Base-by-base conservation (phyloP, 768 basidiomycete genomes). In the Tylopilus plumbeoviolaceoides region DNA sequence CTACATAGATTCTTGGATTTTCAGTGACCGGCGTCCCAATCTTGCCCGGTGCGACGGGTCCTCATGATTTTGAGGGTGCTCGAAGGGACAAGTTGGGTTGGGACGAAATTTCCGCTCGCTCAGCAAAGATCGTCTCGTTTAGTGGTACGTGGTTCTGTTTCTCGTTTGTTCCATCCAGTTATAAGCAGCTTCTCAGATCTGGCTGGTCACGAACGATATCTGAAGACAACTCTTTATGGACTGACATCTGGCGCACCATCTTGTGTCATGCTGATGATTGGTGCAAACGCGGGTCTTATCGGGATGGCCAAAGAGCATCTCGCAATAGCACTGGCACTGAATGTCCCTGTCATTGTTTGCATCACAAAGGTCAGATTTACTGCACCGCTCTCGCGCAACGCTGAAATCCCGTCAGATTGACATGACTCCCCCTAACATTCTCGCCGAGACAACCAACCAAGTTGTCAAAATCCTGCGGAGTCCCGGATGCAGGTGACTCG, bases 301-400 rank as follows among this genome's bases (percentile, higher is more conserved):
- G 82, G 91, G 47, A 92, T 93, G 91, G 91, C 87, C 31, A 93
- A 98, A 70, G 97, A 99, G 68, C 97, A 99, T 70, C 74, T 99
- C 11, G 92, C 97, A 1, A 95, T 98, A 54, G 85, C 95, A 4
- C 76, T 99, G 2, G 97, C 97, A 6, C 72, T 99, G 47, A 91
- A 87, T 63, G 90, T 98, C 1, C 97, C 97, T 4, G 85, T 99
- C 20, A 83, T 92, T 10, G 89, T 95, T 41, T 93, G 92, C 67
- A 87, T 98, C 53, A 98, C 95, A 4, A 98, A 98, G 80, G 91
- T 89, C 54, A 43, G 67, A 6, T 12, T 25, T 43, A 40, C 18
- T 21, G 15, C 35, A 51, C 39, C n/a, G 35, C 40, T 11, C 47
- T 43, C 20, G 12, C 15, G 51, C 51, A 50, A 44, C 42, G 38